Conservation (phyloP, 352 stramenopile genomes). For the Aphanomyces euteiches region DNA sequence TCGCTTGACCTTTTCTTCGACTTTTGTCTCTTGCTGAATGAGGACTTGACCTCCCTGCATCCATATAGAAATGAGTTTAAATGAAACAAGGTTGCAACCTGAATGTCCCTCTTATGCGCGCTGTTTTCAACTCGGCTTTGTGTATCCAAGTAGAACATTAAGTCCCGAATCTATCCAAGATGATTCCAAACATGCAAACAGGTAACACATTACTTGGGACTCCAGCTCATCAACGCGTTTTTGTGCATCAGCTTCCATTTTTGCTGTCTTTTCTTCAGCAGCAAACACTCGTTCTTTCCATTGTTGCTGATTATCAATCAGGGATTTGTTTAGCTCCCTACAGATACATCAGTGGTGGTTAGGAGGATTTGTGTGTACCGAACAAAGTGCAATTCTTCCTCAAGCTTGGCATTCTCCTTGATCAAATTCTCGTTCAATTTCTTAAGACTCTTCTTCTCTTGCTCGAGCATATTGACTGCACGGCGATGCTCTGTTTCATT, state of each 20-base stretch:
- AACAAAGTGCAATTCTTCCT: slow-evolving; percentile 79
- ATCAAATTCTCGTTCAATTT: slow-evolving; percentile 59
- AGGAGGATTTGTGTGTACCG: slow-evolving; percentile 37
- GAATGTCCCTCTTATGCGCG: slow-evolving; percentile 71
- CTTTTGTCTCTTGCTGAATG: neutral
- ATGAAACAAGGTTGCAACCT: slow-evolving; percentile 36
- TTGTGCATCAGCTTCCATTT: slow-evolving; percentile 54
- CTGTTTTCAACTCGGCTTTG: slow-evolving; percentile 83
- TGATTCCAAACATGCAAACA: neutral
- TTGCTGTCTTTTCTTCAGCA: slow-evolving; percentile 65
- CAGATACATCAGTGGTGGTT: neutral
- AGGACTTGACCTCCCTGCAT: slow-evolving; percentile 13
- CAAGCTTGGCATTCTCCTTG: slow-evolving; percentile 72
- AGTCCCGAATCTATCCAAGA: slow-evolving; percentile 47
- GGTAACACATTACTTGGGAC: slow-evolving; percentile 45
- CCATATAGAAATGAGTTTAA: slow-evolving; percentile 13
- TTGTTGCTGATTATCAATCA: slow-evolving; percentile 85
- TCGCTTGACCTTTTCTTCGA: slow-evolving; percentile 15
- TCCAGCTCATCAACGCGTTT: slow-evolving; percentile 70
- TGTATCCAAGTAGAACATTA: slow-evolving; percentile 89
- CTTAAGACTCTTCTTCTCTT: slow-evolving; percentile 80
- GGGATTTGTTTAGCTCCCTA: slow-evolving; percentile 81
- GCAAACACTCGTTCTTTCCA: slow-evolving; percentile 76
- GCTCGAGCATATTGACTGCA: slow-evolving; percentile 51
- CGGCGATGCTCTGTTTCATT: slow-evolving; percentile 58